Evolutionary conservation across 306 rosid genomes (phyloP).

Genomic region (Prunus mume): DNA sequence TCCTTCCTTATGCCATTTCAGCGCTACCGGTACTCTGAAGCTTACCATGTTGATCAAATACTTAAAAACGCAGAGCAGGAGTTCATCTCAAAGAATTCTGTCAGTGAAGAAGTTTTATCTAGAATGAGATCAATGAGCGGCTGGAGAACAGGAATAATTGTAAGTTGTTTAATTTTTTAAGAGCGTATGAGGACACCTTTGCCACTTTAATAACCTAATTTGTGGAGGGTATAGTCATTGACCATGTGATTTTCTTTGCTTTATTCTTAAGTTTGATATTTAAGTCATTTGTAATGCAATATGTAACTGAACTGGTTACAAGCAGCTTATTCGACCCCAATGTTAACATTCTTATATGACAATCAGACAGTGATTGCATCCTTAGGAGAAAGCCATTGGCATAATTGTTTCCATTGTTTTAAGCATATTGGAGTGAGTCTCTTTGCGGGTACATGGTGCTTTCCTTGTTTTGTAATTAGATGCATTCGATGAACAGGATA

Average conservation of each 20-base stretch:
- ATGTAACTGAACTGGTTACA: neutral
- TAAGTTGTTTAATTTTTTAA: conserved; percentile 48
- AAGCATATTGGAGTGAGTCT: neutral
- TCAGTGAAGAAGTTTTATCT: conserved; percentile 47
- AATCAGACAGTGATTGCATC: neutral
- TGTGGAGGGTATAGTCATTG: neutral
- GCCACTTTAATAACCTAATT: neutral
- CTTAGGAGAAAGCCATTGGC: neutral
- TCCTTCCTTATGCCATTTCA: conserved; percentile 40
- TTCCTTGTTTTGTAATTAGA: conserved; percentile 8
- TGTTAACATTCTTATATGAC: neutral
- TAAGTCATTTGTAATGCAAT: neutral
- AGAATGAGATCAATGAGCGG: conserved; percentile 54
- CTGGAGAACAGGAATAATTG: conserved; percentile 78
- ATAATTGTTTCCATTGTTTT: neutral
- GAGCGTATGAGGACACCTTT: neutral
- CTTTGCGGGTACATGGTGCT: neutral
- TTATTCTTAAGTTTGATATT: neutral
- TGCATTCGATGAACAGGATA: conserved; percentile 59
- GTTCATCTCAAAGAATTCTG: conserved; percentile 50
- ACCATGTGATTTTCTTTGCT: neutral
- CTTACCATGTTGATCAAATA: conserved; percentile 72
- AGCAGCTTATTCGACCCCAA: neutral
- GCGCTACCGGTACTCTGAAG: conserved; percentile 81
- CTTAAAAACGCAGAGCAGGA: conserved; percentile 69